These are phyloP conservation scores for Canavalia ensiformis DNA, from an alignment of 306 rosid species.

Conservation along the genomic window DNA sequence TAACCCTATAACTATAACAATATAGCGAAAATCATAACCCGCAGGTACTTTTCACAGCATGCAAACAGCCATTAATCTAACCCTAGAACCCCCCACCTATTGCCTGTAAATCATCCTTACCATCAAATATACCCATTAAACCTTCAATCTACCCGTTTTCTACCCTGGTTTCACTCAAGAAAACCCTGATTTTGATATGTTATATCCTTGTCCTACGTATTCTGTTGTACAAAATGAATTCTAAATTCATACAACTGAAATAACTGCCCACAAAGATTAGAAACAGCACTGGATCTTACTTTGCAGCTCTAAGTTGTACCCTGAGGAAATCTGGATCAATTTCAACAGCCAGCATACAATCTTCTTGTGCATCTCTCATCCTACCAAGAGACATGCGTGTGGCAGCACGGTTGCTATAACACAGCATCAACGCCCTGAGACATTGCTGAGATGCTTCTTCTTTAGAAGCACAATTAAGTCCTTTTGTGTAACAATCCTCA, in stretches of 20 bases:
- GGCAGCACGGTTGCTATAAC: constrained; percentile 34
- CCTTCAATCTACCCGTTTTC: background rate
- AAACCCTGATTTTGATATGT: background rate
- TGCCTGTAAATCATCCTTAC: background rate
- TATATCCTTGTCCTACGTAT: background rate
- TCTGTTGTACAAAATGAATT: background rate
- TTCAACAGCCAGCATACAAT: constrained; percentile 22
- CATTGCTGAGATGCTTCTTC: background rate
- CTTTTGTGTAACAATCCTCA: constrained; percentile 26
- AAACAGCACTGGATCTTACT: constrained; percentile 8
- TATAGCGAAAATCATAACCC: background rate
- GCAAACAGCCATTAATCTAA: constrained; percentile 10
- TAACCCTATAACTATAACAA: background rate
- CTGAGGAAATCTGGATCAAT: constrained; percentile 30
- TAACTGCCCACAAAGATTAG: background rate
- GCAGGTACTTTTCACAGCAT: background rate
- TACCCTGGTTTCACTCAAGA: background rate
- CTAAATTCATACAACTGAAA: background rate
- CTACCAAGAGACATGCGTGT: constrained; percentile 36
- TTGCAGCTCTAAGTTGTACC: constrained; percentile 32
- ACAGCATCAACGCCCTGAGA: constrained; percentile 28
- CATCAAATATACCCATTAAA: background rate
- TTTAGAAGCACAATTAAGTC: background rate
- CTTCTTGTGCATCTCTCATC: constrained; percentile 12
- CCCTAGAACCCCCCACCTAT: no score